Evolutionary conservation across 1,284 basidiomycete species (phyloP).

Genomic region (Pyrrhoderma lamaoense): DNA sequence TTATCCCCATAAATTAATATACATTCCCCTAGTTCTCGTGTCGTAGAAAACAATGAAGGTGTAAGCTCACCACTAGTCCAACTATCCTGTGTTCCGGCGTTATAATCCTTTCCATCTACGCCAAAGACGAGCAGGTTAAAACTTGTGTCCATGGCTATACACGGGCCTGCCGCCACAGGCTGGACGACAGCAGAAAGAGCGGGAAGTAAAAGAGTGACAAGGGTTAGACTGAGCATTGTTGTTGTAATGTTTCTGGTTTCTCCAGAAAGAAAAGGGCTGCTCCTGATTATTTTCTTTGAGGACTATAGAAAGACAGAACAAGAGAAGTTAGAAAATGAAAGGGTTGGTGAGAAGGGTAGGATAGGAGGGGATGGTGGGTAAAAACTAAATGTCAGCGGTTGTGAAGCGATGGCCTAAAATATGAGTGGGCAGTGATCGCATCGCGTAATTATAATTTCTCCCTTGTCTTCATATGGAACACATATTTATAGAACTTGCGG

Average conservation of each 20-base stretch:
- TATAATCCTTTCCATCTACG: conserved; percentile 68
- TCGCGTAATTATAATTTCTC: too few relatives aligned
- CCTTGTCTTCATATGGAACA: too few relatives aligned
- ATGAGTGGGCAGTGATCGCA: too few relatives aligned
- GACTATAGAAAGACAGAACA: too few relatives aligned
- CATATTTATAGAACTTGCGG: too few relatives aligned
- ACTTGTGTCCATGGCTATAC: conserved; percentile 58
- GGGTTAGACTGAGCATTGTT: conserved; percentile 38
- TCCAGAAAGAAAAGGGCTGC: neutral
- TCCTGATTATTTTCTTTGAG: too few relatives aligned
- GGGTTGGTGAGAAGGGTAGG: neutral
- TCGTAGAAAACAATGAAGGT: neutral
- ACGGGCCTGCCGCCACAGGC: conserved; percentile 40
- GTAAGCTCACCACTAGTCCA: conserved; percentile 49
- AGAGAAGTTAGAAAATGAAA: neutral
- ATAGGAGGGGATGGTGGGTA: neutral
- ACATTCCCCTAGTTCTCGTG: conserved; percentile 10
- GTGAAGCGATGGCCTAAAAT: too few relatives aligned
- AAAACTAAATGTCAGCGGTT: too few relatives aligned
- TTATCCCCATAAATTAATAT: conserved; percentile 31
- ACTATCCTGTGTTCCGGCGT: conserved; percentile 53
- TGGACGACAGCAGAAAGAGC: conserved; percentile 28
- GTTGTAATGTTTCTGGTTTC: neutral
- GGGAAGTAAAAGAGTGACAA: conserved; percentile 52
- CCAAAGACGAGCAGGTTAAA: conserved; percentile 73